Base-by-base conservation (phyloP, 1,284 basidiomycete genomes). In the Polyporus tsugae region DNA sequence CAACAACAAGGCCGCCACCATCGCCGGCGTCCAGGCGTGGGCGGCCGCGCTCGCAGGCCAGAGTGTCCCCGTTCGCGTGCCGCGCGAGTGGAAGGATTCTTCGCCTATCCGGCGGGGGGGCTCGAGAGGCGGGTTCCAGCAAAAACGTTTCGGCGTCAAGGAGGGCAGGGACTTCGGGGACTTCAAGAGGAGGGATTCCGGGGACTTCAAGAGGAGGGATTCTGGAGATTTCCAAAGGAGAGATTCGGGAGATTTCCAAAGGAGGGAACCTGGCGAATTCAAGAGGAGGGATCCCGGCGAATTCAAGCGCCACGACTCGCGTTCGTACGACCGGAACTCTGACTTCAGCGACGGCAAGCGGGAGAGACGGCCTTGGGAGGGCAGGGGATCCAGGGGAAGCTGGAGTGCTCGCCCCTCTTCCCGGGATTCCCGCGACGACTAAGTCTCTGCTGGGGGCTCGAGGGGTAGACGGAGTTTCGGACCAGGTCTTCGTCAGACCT, bases 21-120 rank as follows among this genome's bases (percentile, higher is more conserved):
- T 92, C 25, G 82, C 89, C 42, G 92, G 90, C 9, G 80, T 91
- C 66, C 88, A 90, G 77, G 80, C 84, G 42, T 97, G 95, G 95
- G 79, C 90, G 0, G 82, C 77, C 19, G 83, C 67, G 33, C 63
- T 70, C 19, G n/a, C 58, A n/a, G 69, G 69, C 44, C 13, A 67
- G 63, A 17, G 62, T 19, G 49, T 65, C 29, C 25, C 62, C 22
- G 52, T 72, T 25, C 66, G 66, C 46, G 39, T 72, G 36, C 71
- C 69, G 13, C 60, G 46, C 6, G 71, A 60, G 22, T 60, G 58
- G 58, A 38, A 39, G 22, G 36, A 39, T 13, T 11, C 11, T 6
- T 11, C n/a, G 22, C 58, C 38, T 4, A 6, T 60, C n/a, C 58
- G 58, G 9, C 38, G 22, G 5, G 29, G 52, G 25, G 13, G 22